Base-by-base conservation (phyloP, 2,329 filamentous ascomycete species). In the Ceratocystis eucalypticola region DNA sequence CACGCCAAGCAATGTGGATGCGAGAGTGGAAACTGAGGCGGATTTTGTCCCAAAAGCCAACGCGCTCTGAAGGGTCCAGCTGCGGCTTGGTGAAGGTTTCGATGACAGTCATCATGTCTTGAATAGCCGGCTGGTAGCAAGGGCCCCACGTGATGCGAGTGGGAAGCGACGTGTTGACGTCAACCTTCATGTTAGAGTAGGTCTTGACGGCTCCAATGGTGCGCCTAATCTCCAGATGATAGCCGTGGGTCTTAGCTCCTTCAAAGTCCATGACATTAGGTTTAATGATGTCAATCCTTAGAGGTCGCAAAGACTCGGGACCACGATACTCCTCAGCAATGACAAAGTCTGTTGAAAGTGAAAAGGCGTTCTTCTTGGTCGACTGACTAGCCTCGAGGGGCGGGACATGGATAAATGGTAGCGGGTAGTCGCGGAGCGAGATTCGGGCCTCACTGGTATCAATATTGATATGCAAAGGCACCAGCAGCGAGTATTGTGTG, bases 51-150 rank as follows among this genome's bases (percentile, higher is more conserved):
- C 94, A 99, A 78, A 99, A 99, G 2, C 94, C 94, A 61, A 96
- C 91, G 66, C 88, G 83, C 70, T 99, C 95, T 0, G 94, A 97
- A 0, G 89, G 88, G 74, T 99, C 95, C 33, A 96, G 81, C 69
- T 93, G 92, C 6, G 93, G 91, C 74, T 99, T 99, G 0, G 93
- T 96, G 74, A 99, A 97, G 1, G 89, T 93, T 76, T 99, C 94
- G 69, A 99, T 89, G 30, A 92, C 92, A 83, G 97, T 96, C 94
- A 99, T 99, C 88, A 97, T 96, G 73, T 99, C 95, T 74, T 99
- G 94, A 62, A 99, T 93, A 1, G 93, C 93, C 33, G 95, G 94
- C 73, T 99, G 95, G 72, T 97, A 99, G 1, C 92, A 96, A 59
- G 94, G 92, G 6, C 92, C 92, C 95, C 94, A 99, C 0, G 93